phyloP scores from a whole-genome alignment of 306 rosid genomes.

The Pyrus bretschneideri region DNA sequence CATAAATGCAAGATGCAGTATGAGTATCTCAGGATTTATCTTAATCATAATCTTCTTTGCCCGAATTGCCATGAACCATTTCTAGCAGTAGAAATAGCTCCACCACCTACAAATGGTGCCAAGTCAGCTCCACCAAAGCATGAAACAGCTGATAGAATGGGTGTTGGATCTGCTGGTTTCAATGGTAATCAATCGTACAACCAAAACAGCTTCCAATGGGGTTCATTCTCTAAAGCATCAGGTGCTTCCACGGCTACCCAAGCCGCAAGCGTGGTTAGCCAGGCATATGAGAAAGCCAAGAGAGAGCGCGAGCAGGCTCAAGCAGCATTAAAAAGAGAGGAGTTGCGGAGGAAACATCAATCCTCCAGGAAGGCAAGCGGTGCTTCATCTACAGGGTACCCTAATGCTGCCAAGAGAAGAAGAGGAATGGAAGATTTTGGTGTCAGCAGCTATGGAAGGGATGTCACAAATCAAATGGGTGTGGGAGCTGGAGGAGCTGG shows the following conservation, averaged over 20 bases:
- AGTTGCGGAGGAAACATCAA: constrained; percentile 52
- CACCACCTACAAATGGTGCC: constrained; percentile 66
- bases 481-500: constrained; percentile 26
- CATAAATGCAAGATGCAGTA: constrained; percentile 87
- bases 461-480: constrained; percentile 31
- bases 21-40: constrained; percentile 82
- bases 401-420: constrained; percentile 58
- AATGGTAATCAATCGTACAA: constrained; percentile 24
- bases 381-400: constrained; percentile 28
- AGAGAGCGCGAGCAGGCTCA: constrained; percentile 88
- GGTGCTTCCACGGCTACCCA: constrained; percentile 70
- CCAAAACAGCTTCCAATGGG: constrained; percentile 59
- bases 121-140: constrained; percentile 43
- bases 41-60: constrained; percentile 83
- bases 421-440: constrained; percentile 46
- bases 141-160: constrained; percentile 35
- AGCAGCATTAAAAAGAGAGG: constrained; percentile 60
- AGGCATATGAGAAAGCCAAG: constrained; percentile 85
- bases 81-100: constrained; percentile 71
- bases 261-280: constrained; percentile 87
- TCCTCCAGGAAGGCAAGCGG: constrained; percentile 40
- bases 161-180: constrained; percentile 38
- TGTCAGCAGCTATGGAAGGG: constrained; percentile 26
- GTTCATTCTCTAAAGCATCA: constrained; percentile 58
- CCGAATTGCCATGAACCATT: constrained; percentile 87